Evolutionary conservation across 495 filamentous ascomycete species (phyloP).

Genomic region (Hypomontagnella monticulosa): DNA sequence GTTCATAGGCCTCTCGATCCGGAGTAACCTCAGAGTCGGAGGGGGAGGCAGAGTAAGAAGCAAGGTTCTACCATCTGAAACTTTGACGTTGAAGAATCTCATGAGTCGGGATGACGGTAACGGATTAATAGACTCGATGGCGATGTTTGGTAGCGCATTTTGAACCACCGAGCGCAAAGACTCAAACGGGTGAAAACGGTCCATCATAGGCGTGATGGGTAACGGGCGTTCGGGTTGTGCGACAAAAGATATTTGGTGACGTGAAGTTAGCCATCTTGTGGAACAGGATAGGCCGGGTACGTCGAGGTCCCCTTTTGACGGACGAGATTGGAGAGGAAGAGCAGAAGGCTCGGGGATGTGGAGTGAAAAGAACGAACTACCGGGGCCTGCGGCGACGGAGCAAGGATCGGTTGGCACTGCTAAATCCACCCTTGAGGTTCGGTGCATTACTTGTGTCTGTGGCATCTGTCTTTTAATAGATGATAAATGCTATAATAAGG

Average conservation of each 20-base stretch:
- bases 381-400: slow-evolving; percentile 39
- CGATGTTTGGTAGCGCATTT: slow-evolving; percentile 41
- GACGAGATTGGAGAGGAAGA: slow-evolving; percentile 21
- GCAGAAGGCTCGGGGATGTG: slow-evolving; percentile 31
- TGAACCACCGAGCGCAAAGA: slow-evolving; percentile 48
- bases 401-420: slow-evolving; percentile 38
- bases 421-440: slow-evolving; percentile 38
- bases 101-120: slow-evolving; percentile 46
- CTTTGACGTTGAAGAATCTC: slow-evolving; percentile 47
- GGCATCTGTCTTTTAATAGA: slow-evolving; percentile 37
- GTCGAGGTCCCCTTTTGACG: slow-evolving; percentile 40
- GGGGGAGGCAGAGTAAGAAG: slow-evolving; percentile 50
- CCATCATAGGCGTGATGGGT: slow-evolving; percentile 52
- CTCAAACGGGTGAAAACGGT: slow-evolving; percentile 46
- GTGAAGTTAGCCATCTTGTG: slow-evolving; percentile 43
- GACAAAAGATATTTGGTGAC: slow-evolving; percentile 38
- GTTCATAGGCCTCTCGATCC: slow-evolving; percentile 51
- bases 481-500: slow-evolving; percentile 19
- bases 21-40: slow-evolving; percentile 49
- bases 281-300: slow-evolving; percentile 40
- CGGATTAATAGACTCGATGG: slow-evolving; percentile 42
- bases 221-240: slow-evolving; percentile 27
- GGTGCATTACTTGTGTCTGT: slow-evolving; percentile 39
- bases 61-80: slow-evolving; percentile 48
- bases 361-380: slow-evolving; percentile 29